Base-by-base conservation (phyloP, 2,329 filamentous ascomycete species). In the Cordyceps cicadae region DNA sequence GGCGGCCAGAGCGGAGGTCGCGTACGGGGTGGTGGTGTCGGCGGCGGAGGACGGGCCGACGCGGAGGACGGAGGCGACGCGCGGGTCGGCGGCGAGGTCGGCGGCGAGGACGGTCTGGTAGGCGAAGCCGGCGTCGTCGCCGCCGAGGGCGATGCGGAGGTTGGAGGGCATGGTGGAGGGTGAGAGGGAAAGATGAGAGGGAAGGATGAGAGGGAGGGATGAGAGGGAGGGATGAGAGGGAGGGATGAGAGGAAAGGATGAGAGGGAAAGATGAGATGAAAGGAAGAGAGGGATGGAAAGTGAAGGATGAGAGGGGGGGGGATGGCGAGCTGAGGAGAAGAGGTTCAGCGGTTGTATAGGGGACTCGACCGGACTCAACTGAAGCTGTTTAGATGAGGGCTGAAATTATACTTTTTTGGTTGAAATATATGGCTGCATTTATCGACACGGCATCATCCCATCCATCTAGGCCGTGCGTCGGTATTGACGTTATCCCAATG, bases 11-110 rank as follows among this genome's bases (percentile, higher is more conserved):
- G n/a, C n/a, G n/a, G n/a, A n/a, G n/a, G n/a, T n/a, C 0, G 90
- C 88, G 72, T 94, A 95, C 2, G 90, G 86, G 1, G 88, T 93
- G 72, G 90, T 90, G 72, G 90, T 90, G 79, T 94, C 89, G 60
- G 78, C 75, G 58, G 77, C 69, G 46, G 79, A 77, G 66, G 83
- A 77, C 65, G 89, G 86, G 66, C 90, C 90, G 54, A 93, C 88
- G 69, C 94, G 90, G 63, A 82, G 79, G 64, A 94, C 79, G 63
- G 82, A 79, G 59, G 79, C 75, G 64, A 95, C 88, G 63, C 86
- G 84, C 2, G 82, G 74, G 74, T 89, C 83, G 54, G 82, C 77
- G 65, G 86, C 79, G 62, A 95, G 83, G 69, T 90, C 86, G 57
- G 80, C 78, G 70, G 89, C 89, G 76, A 95, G 86, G 66, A 84